Base-by-base conservation (phyloP, 768 basidiomycete species). In the Hemileccinum rubropunctum region DNA sequence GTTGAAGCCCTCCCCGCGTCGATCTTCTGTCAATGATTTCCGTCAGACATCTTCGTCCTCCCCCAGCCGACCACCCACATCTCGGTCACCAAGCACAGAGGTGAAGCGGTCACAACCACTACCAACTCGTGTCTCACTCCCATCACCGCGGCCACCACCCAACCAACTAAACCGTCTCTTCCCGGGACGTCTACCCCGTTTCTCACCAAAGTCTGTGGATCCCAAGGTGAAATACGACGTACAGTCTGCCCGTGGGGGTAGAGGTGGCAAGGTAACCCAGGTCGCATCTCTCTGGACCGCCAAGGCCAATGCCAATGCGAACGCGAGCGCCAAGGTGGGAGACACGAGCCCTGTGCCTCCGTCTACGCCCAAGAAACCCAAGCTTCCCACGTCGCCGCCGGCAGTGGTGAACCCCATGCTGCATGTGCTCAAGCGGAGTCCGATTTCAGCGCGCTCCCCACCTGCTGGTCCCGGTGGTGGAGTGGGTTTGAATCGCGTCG, bases 251-350 rank as follows among this genome's bases (percentile, higher is more conserved):
- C 77, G 88, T 18, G 88, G 90, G 4, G 89, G 90, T 2, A 72
- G 77, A 37, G 89, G 90, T 3, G 90, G 88, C 12, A 77, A 78
- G 46, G 89, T 91, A 14, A 74, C 86, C 3, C 73, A 87, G 4
- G 86, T 89, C 1, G 81, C 86, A 0, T 79, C 87, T 2, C 70
- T 91, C 20, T 91, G 88, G 88, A 80, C 85, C 3, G 70, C 81
- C 32, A 80, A 75, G n/a, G 74, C 73, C 21, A 60, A 39, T 3
- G 27, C 20, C 8, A 44, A 41, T 20, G 1, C 23, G 4, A 49
- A 33, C 30, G 2, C 23, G 10, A 42, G 27, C 9, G 5, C 42
- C 37, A 54, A 42, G 38, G 30, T 20, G 0, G 46, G 32, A 7
- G 56, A 66, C 13, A 52, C 45, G 11, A 12, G 39, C 2, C 42